Evolutionary conservation across 345 rosid species (phyloP).

Genomic region (Aurinia saxatilis): DNA sequence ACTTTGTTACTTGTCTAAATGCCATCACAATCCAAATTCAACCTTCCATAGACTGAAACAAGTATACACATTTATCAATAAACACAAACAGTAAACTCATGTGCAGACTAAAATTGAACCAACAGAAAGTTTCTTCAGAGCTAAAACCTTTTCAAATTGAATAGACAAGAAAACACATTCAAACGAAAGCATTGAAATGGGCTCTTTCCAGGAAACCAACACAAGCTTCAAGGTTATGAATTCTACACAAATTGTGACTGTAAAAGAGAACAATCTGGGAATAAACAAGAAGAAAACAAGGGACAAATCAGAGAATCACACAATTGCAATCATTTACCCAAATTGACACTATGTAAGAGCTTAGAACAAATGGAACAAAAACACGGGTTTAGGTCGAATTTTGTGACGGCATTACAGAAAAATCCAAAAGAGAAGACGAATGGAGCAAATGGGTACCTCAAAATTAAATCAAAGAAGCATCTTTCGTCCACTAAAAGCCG

Average conservation of each 20-base stretch:
- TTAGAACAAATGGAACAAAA: background rate
- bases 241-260: too few relatives aligned
- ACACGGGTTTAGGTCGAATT: background rate
- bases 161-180: too few relatives aligned
- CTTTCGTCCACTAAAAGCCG: background rate
- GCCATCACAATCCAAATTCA: constrained; percentile 49
- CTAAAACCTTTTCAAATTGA: background rate
- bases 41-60: constrained; percentile 16
- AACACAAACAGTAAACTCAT: background rate
- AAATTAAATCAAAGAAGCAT: constrained; percentile 23
- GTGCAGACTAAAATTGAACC: too few relatives aligned
- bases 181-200: background rate
- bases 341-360: background rate
- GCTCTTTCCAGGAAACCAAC: too few relatives aligned
- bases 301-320: constrained; percentile 10
- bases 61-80: background rate
- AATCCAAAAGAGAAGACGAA: background rate
- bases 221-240: too few relatives aligned
- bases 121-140: background rate
- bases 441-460: constrained; percentile 19
- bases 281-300: too few relatives aligned
- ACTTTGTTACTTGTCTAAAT: constrained; percentile 48
- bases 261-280: too few relatives aligned
- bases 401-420: background rate
- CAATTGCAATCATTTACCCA: background rate